These are phyloP conservation scores for Trebouxia sp. DNA, from an alignment of 139 green algal genomes.

Conservation along the genomic window DNA sequence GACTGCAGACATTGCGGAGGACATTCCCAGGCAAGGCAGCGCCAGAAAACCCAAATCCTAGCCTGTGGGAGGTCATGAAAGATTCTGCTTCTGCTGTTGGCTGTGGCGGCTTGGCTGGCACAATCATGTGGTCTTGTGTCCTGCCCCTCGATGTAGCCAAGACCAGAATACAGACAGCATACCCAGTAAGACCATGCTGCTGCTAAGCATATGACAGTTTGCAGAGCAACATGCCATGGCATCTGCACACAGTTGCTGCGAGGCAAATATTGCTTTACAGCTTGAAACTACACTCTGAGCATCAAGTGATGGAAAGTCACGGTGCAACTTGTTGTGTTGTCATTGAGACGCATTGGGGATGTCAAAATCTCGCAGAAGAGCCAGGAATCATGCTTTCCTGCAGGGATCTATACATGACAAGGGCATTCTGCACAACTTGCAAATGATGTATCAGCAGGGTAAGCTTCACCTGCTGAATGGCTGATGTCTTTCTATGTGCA, in stretches of 20 bases:
- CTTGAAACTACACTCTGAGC: too few species aligned
- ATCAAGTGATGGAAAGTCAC: too few species aligned
- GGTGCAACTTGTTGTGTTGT: too few species aligned
- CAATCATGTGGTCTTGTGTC: conserved; percentile 53
- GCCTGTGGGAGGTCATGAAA: conserved; percentile 24
- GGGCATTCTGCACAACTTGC: conserved; percentile 54
- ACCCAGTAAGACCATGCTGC: conserved; percentile 35
- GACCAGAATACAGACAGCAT: conserved; percentile 75
- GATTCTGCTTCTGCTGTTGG: conserved; percentile 60
- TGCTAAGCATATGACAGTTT: not conserved
- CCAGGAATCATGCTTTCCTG: too few species aligned
- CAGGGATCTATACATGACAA: conserved; percentile 44
- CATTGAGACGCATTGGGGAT: too few species aligned
- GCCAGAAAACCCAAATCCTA: conserved; percentile 19
- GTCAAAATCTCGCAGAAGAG: too few species aligned
- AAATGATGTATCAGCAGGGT: conserved; percentile 47
- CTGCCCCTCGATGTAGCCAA: conserved; percentile 83
- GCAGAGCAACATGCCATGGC: too few species aligned
- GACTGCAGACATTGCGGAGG: conserved; percentile 33
- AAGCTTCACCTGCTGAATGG: not conserved
- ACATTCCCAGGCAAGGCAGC: conserved; percentile 29
- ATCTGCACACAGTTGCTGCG: not conserved
- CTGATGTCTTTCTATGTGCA: not conserved
- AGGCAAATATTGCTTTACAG: too few species aligned
- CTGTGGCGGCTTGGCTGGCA: conserved; percentile 69